phyloP scores from a whole-genome alignment of 1,284 basidiomycete genomes.

The Sphaerobolus stellatus region DNA sequence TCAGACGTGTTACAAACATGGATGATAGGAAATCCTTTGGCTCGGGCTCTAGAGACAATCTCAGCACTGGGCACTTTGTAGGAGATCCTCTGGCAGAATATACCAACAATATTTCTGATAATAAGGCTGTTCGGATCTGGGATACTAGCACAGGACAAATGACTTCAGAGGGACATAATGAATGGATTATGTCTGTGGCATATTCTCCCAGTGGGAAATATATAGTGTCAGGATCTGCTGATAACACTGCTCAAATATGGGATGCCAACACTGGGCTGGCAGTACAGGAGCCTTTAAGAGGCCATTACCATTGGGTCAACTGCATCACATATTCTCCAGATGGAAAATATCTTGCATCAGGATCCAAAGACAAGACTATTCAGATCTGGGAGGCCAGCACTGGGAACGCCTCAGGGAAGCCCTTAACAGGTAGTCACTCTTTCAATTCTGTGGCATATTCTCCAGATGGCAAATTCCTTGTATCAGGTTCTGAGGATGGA shows the following conservation, averaged over 20 bases:
- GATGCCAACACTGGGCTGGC: slow-evolving; percentile 66
- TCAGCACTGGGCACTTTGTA: no score
- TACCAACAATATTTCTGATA: no score
- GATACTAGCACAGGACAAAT: no score
- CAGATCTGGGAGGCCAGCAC: slow-evolving; percentile 79
- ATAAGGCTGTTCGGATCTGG: no score
- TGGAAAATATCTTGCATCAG: slow-evolving; percentile 79
- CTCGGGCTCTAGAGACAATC: no score
- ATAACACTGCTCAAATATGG: slow-evolving; percentile 80
- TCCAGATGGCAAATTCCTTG: slow-evolving; percentile 84
- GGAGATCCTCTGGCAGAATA: no score
- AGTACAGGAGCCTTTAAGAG: slow-evolving; percentile 67
- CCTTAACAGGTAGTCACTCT: slow-evolving; percentile 88
- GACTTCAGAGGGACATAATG: no score
- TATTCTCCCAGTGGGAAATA: no score
- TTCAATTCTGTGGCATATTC: slow-evolving; percentile 93
- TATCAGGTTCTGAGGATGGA: slow-evolving; percentile 93
- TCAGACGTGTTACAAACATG: no score
- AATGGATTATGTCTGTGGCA: no score
- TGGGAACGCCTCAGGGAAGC: slow-evolving; percentile 58
- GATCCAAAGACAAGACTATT: slow-evolving; percentile 87
- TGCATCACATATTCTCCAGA: slow-evolving; percentile 86
- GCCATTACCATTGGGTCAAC: slow-evolving; percentile 80
- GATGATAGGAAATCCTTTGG: no score
- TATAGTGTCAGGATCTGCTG: slow-evolving; percentile 51